Conservation (phyloP, 352 stramenopile species). For the Pythium myriotylum region DNA sequence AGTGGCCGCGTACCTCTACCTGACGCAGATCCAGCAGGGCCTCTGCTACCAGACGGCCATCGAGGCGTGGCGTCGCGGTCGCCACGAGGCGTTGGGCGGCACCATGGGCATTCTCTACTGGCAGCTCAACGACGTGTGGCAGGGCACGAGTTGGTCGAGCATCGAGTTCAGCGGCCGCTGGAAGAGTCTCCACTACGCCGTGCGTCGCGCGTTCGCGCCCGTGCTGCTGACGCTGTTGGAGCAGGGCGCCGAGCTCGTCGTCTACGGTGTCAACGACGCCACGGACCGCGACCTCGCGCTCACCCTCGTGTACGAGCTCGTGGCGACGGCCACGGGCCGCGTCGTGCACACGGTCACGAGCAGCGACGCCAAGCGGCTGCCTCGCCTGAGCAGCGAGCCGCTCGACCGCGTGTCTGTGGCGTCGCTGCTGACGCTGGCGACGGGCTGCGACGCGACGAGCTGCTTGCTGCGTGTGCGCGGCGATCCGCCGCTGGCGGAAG, state of each 20-base stretch:
- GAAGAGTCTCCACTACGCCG: slow-evolving; percentile 84
- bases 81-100: slow-evolving; percentile 40
- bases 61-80: slow-evolving; percentile 66
- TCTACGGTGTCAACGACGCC: slow-evolving; percentile 19
- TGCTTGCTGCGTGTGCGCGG: slow-evolving; percentile 65
- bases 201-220: slow-evolving; percentile 69
- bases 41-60: slow-evolving; percentile 83
- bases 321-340: slow-evolving; percentile 2
- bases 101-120: slow-evolving; percentile 88
- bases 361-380: neutral
- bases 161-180: slow-evolving; percentile 79
- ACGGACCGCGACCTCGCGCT: slow-evolving; percentile 8
- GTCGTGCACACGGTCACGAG: slow-evolving; percentile 2
- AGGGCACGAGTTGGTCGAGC: slow-evolving; percentile 86
- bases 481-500: slow-evolving; percentile 34
- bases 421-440: slow-evolving; percentile 27
- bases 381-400: slow-evolving; percentile 7
- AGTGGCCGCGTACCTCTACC: slow-evolving; percentile 68
- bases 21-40: slow-evolving; percentile 79
- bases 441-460: slow-evolving; percentile 41
- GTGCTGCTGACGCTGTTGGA: slow-evolving; percentile 56
- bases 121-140: slow-evolving; percentile 90
- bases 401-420: slow-evolving; percentile 9
- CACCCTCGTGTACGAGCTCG: slow-evolving; percentile 16
- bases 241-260: slow-evolving; percentile 1